phyloP scores from a whole-genome alignment of 2,329 filamentous ascomycete genomes.

The Diaporthe longicolla region DNA sequence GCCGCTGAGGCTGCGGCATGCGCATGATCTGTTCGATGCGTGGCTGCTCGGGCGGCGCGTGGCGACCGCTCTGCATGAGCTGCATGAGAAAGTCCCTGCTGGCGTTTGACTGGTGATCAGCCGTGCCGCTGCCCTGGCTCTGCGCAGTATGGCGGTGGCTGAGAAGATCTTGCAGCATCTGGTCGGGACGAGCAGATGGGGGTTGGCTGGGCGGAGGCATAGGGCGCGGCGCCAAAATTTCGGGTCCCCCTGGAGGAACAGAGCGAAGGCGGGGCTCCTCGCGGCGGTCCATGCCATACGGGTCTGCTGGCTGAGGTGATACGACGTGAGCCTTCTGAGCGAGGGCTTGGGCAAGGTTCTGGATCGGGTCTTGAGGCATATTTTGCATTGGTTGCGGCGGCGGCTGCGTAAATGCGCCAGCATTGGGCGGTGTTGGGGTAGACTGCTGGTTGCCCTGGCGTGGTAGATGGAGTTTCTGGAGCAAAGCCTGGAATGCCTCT shows the following conservation, averaged over 20 bases:
- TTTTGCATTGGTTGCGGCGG: constrained; percentile 46
- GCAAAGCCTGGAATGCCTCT: constrained; percentile 85
- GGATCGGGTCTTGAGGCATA: constrained; percentile 39
- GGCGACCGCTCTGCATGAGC: constrained; percentile 76
- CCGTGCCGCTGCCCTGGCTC: constrained; percentile 63
- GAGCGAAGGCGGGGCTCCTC: constrained; percentile 60
- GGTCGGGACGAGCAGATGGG: constrained; percentile 66
- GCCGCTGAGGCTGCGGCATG: constrained; percentile 66
- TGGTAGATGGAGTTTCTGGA: constrained; percentile 81
- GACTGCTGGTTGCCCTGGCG: constrained; percentile 36
- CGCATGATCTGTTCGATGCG: constrained; percentile 69
- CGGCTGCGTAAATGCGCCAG: constrained; percentile 60
- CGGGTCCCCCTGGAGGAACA: constrained; percentile 60
- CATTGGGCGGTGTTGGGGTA: constrained; percentile 58
- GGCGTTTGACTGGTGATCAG: constrained; percentile 58
- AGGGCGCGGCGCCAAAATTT: constrained; percentile 66
- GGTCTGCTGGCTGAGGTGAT: constrained; percentile 65
- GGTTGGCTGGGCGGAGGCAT: constrained; percentile 60
- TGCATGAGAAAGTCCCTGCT: constrained; percentile 88
- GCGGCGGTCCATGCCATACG: constrained; percentile 61
- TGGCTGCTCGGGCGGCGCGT: constrained; percentile 63
- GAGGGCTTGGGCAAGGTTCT: constrained; percentile 38
- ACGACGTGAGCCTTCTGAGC: constrained; percentile 56
- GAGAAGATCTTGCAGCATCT: constrained; percentile 73
- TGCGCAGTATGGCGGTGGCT: constrained; percentile 70